These are phyloP conservation scores for Cercospora beticola DNA, from an alignment of 2,329 filamentous ascomycete genomes.

Conservation along the genomic window DNA sequence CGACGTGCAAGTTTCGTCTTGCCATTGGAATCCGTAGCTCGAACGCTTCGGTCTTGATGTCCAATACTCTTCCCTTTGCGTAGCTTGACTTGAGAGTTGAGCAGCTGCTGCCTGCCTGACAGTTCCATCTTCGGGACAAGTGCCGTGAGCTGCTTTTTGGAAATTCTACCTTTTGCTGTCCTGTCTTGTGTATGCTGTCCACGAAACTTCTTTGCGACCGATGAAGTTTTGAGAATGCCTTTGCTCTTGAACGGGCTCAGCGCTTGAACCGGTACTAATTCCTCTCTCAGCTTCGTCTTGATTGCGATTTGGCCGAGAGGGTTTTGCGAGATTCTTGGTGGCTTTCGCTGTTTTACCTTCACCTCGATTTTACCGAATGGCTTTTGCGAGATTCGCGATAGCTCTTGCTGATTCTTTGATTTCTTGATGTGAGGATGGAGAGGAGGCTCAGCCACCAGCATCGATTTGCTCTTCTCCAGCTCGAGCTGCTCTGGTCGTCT, in stretches of 20 bases:
- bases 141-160: background rate
- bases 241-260: background rate
- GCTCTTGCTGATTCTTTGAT: background rate
- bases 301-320: background rate
- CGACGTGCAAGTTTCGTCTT: background rate
- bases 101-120: background rate
- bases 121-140: background rate
- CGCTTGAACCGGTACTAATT: background rate
- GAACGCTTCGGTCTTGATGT: background rate
- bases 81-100: background rate
- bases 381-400: background rate
- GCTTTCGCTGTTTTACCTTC: background rate
- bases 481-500: background rate
- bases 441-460: background rate
- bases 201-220: background rate
- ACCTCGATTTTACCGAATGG: background rate
- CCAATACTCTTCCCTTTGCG: background rate
- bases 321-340: background rate
- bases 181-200: background rate
- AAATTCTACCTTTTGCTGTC: background rate
- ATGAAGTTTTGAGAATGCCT: background rate
- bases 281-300: background rate
- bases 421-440: background rate
- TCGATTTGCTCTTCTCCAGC: background rate
- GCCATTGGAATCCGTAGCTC: background rate